Percentiles rank a stretch among this genome's conserved stretches.
phyloP scores from a whole-genome alignment of 2,329 filamentous ascomycete genomes.

The Cladosporium sp. region DNA sequence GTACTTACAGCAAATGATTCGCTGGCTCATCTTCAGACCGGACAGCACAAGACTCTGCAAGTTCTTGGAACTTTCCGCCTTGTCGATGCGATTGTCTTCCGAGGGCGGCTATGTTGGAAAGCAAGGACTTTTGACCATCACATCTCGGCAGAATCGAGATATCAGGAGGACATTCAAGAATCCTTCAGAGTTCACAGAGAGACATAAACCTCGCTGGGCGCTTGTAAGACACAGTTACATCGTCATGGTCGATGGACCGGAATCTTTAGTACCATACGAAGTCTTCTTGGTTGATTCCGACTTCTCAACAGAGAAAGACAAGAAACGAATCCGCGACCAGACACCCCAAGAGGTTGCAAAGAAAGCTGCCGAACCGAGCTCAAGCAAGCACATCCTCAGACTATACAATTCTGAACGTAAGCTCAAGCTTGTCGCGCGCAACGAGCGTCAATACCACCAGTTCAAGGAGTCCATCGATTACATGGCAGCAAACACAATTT shows the following conservation, averaged over 20 bases:
- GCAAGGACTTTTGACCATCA: constrained; percentile 90
- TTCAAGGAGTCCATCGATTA: constrained; percentile 90
- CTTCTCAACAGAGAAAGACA: constrained; percentile 79
- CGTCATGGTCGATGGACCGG: constrained; percentile 95
- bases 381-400: constrained; percentile 78
- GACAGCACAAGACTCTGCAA: constrained; percentile 96
- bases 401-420: constrained; percentile 91
- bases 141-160: constrained; percentile 69
- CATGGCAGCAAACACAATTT: constrained; percentile 81
- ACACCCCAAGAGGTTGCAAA: constrained; percentile 65
- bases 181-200: constrained; percentile 73
- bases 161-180: constrained; percentile 32
- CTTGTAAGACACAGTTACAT: constrained; percentile 97
- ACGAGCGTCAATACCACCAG: constrained; percentile 84
- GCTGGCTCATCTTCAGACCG: constrained; percentile 93
- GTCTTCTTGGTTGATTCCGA: constrained; percentile 94
- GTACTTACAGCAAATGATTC: constrained; percentile 91
- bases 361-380: constrained; percentile 61
- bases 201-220: constrained; percentile 95
- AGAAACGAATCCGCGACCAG: constrained; percentile 50
- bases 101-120: constrained; percentile 98
- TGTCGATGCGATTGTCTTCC: constrained; percentile 89
- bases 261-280: constrained; percentile 98
- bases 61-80: constrained; percentile 89
- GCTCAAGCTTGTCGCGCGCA: constrained; percentile 85